phyloP scores from a whole-genome alignment of 805 yeast species.

The Saccharomyces eubayanus region DNA sequence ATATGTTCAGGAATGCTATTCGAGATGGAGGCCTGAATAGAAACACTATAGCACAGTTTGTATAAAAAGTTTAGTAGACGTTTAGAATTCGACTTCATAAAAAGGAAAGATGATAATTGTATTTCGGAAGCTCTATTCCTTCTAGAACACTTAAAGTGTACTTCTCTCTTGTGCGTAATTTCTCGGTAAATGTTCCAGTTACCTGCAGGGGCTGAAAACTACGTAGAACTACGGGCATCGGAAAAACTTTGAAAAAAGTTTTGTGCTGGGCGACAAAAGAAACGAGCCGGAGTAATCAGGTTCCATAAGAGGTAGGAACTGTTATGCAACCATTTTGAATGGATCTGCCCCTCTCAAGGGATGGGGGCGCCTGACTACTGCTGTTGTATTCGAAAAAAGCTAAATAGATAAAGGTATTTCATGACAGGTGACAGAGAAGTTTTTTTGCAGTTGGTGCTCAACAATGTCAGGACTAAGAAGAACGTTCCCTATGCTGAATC shows the following conservation, averaged over 20 bases:
- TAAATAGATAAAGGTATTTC: neutral
- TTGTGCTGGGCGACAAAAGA: neutral
- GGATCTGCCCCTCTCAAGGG: neutral
- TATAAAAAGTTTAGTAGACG: neutral
- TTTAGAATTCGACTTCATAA: neutral
- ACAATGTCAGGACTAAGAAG: neutral
- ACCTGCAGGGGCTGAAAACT: neutral
- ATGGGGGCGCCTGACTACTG: neutral
- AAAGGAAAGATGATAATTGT: neutral
- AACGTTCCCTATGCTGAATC: neutral
- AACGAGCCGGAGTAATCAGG: neutral
- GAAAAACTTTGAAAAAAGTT: neutral
- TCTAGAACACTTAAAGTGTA: neutral
- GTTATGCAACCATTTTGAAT: neutral
- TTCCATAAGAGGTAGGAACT: neutral
- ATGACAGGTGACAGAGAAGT: neutral
- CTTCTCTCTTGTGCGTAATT: neutral
- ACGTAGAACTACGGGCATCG: neutral
- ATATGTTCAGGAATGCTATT: conserved; percentile 31
- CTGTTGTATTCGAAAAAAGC: neutral
- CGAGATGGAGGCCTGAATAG: conserved; percentile 14
- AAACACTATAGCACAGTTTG: neutral
- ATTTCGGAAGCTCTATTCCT: neutral
- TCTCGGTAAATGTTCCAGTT: neutral
- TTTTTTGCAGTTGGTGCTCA: neutral